Percentiles rank a stretch among this genome's conserved stretches.
Evolutionary conservation across 1,139 yeast species (phyloP).

Genomic region (Arxiozyma slooffiae): DNA sequence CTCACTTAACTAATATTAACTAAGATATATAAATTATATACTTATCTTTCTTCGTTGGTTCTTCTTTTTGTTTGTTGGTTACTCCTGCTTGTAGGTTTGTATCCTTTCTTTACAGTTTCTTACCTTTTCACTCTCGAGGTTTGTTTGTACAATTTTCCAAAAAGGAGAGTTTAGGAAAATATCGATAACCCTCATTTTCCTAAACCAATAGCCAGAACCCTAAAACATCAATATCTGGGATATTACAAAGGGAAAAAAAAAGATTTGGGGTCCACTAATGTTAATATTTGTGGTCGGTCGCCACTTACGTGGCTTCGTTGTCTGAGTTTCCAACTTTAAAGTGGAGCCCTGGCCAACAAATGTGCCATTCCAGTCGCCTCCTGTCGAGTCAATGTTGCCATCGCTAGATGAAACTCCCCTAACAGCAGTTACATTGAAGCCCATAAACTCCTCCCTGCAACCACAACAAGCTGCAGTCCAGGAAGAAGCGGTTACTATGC

Average conservation of each 20-base stretch:
- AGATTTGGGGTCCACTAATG: constrained; percentile 1
- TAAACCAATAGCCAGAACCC: too few relatives aligned
- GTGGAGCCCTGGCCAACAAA: constrained; percentile 10
- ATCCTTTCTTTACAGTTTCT: too few relatives aligned
- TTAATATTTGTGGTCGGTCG: not conserved
- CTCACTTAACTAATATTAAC: too few relatives aligned
- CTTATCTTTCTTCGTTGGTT: too few relatives aligned
- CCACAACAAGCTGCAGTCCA: not conserved
- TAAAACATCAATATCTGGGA: too few relatives aligned
- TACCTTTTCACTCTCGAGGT: too few relatives aligned
- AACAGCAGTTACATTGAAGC: constrained; percentile 30
- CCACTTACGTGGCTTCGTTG: not conserved
- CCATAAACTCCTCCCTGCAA: not conserved
- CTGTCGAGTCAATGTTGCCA: constrained; percentile 35
- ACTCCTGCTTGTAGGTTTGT: too few relatives aligned
- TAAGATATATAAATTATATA: too few relatives aligned
- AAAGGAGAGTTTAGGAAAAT: too few relatives aligned
- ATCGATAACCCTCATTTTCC: too few relatives aligned
- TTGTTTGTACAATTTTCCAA: too few relatives aligned
- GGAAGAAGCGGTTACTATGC: constrained; percentile 11
- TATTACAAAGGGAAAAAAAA: not conserved
- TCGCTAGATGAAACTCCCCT: constrained; percentile 39
- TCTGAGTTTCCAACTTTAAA: constrained; percentile 1
- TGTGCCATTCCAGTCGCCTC: constrained; percentile 38
- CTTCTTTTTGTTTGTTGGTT: too few relatives aligned